Base-by-base conservation (phyloP, 1,284 basidiomycete species). In the Xerocomus minutiporus region DNA sequence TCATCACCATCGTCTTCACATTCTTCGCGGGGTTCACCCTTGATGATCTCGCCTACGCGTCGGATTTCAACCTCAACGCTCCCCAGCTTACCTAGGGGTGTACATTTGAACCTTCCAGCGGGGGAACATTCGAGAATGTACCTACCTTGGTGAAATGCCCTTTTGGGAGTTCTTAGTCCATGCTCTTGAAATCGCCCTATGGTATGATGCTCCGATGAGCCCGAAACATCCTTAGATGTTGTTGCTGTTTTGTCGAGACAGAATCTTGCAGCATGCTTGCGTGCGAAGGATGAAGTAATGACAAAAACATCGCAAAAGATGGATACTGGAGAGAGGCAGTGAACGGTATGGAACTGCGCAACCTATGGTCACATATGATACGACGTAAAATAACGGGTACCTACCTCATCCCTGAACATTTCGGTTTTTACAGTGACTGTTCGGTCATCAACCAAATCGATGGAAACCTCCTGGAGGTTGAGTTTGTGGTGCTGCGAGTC, bases 41-140 rank as follows among this genome's bases (percentile, higher is more conserved):
- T 46, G 45, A 56, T 28, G 38, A 61, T 50, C 29, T 36, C 32
- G 2, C 29, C 31, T 7, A 50, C 58, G 17, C 59, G 61, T 45
- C 61, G 61, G 12, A 60, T 52, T 36, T 60, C 59, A 11, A 61
- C 50, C n/a, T 61, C 56, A 2, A 61, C 38, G 15, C n/a, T 29
- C 2, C 49, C 41, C 9, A 60, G 45, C 20, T 26, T 49, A 36
- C 55, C 60, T 60, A 13, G 6, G 11, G 38, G 23, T 15, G 17
- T 20, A 48, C n/a, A 41, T 31, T 20, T 20, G 20, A 15, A 29
- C 12, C 12, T 13, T 40, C 23, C 8, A 35, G 26, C 8, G n/a
- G 23, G 26, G 8, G 13, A 36, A 28, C 15, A 13, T 11, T 26
- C 9, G 20, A 20, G 17, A 38, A n/a, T 29, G 13, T 25, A 8